These are phyloP conservation scores for Termitomyces bulborhizus DNA, from an alignment of 768 basidiomycete species.

Conservation along the genomic window DNA sequence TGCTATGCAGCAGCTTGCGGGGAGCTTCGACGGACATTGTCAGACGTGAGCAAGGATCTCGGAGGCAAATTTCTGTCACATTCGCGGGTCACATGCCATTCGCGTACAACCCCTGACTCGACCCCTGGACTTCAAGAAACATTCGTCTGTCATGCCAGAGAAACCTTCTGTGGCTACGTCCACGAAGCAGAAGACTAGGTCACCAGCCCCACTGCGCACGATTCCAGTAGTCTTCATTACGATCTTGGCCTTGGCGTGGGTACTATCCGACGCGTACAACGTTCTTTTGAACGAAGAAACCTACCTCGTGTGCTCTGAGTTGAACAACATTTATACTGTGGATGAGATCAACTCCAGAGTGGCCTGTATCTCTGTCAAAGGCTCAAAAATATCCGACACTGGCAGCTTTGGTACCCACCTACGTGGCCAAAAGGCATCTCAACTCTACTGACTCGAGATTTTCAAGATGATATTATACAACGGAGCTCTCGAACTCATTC, in stretches of 20 bases:
- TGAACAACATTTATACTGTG: slow-evolving; percentile 63
- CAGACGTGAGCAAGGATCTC: not conserved
- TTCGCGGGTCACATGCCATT: not conserved
- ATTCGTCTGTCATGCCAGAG: slow-evolving; percentile 11
- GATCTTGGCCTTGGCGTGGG: slow-evolving; percentile 8
- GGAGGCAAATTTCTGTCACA: slow-evolving; percentile 13
- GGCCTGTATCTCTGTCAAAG: slow-evolving; percentile 55
- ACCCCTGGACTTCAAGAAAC: not conserved
- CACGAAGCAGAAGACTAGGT: not conserved
- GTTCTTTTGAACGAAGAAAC: slow-evolving; percentile 12
- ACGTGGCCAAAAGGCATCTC: not conserved
- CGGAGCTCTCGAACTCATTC: slow-evolving; percentile 1
- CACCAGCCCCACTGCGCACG: not conserved
- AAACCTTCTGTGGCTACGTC: not conserved
- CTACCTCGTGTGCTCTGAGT: slow-evolving; percentile 56
- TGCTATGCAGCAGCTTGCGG: slow-evolving; percentile 43
- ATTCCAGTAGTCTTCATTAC: slow-evolving; percentile 6
- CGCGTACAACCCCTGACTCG: not conserved
- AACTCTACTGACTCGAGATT: not conserved
- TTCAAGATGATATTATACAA: slow-evolving; percentile 10
- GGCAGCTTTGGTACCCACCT: slow-evolving; percentile 39
- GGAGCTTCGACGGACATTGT: slow-evolving; percentile 21
- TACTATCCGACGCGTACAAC: slow-evolving; percentile 23
- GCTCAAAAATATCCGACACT: slow-evolving; percentile 37
- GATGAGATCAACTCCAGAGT: slow-evolving; percentile 43